phyloP scores from a whole-genome alignment of 345 rosid genomes.

The Eucalyptus shirleyi region DNA sequence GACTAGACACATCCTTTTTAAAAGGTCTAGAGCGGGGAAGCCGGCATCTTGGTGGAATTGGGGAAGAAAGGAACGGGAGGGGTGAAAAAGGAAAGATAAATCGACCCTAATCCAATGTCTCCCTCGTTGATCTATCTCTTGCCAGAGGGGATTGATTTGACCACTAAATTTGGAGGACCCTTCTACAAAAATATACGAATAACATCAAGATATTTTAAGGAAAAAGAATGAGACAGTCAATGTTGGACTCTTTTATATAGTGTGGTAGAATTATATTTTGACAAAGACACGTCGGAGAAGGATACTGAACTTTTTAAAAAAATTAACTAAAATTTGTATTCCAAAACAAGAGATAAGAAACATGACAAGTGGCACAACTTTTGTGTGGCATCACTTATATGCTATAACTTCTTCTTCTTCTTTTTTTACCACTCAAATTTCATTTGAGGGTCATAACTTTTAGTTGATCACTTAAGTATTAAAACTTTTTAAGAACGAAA shows the following conservation, averaged over 20 bases:
- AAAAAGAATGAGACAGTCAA: background rate
- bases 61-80: background rate
- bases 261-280: no score
- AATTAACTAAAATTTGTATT: background rate
- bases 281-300: background rate
- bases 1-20: no score
- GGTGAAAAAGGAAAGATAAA: background rate
- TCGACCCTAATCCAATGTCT: background rate
- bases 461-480: rapidly evolving
- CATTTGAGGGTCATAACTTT: no score
- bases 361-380: background rate
- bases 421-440: no score
- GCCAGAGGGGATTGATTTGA: background rate
- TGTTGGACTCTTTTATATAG: background rate
- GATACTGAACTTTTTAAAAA: background rate
- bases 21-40: no score
- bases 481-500: rapidly evolving
- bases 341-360: background rate
- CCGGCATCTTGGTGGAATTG: no score
- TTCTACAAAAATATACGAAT: background rate
- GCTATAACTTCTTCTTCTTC: no score
- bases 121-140: background rate
- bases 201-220: background rate
- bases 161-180: background rate
- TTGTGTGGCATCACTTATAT: background rate